Percentiles rank a stretch among this genome's conserved stretches.
These are phyloP conservation scores for Gastrodia elata DNA, from an alignment of 106 monocot species.

Conservation along the genomic window DNA sequence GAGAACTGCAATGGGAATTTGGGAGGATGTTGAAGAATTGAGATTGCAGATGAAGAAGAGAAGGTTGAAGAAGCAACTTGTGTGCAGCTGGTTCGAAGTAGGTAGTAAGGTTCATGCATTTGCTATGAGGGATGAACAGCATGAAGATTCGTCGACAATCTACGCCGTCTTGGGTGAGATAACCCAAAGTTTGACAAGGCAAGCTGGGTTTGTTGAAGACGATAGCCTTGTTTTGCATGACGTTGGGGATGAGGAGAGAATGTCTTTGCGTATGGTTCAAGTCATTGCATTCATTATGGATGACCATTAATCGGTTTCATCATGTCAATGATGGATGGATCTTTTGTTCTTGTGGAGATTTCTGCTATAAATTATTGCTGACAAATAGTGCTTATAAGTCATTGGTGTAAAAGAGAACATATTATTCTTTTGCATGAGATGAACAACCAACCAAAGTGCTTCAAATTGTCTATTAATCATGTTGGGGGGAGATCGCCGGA, in stretches of 20 bases:
- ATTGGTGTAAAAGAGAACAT: too few relatives aligned
- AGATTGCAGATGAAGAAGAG: conserved; percentile 48
- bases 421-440: too few relatives aligned
- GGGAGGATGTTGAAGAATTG: conserved; percentile 43
- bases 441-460: background rate
- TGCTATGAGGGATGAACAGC: conserved; percentile 49
- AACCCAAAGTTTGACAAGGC: conserved; percentile 24
- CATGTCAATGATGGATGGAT: conserved; percentile 69
- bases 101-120: conserved; percentile 56
- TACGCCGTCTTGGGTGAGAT: conserved; percentile 59
- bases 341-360: conserved; percentile 70
- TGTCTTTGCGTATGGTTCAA: too few relatives aligned
- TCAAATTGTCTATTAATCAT: background rate
- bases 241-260: conserved; percentile 43
- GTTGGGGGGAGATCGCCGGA: too few relatives aligned
- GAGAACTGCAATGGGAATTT: conserved; percentile 43
- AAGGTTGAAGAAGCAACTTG: conserved; percentile 60
- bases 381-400: background rate
- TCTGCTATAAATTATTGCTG: conserved; percentile 15
- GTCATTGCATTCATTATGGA: conserved; percentile 68
- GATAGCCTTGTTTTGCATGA: conserved; percentile 46
- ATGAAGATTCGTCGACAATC: conserved; percentile 29
- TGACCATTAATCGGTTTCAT: conserved; percentile 73
- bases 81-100: conserved; percentile 72
- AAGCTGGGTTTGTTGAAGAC: conserved; percentile 40